A percentile compares a stretch with the other conserved stretches of the same genome.
Evolutionary conservation across 306 rosid species (phyloP).

Genomic region (Quercus dentata): DNA sequence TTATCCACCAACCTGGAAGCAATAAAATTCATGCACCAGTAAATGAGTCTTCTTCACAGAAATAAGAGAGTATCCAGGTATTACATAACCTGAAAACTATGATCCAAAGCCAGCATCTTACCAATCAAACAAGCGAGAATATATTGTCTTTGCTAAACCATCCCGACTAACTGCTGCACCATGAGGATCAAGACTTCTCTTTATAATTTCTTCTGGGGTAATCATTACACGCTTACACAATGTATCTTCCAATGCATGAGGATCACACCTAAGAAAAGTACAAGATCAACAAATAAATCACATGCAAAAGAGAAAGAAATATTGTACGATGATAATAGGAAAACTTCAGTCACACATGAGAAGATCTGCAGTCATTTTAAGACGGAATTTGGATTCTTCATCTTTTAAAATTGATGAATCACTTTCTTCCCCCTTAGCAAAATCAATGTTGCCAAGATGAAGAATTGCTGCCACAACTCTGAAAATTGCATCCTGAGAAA

Average conservation of each 20-base stretch:
- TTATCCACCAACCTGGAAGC: slow-evolving; percentile 81
- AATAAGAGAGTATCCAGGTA: slow-evolving; percentile 10
- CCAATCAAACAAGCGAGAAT: slow-evolving; percentile 89
- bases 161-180: slow-evolving; percentile 82
- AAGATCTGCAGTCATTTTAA: slow-evolving; percentile 80
- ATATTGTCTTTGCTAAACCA: slow-evolving; percentile 87
- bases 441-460: slow-evolving; percentile 83
- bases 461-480: slow-evolving; percentile 91
- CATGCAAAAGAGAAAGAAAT: slow-evolving; percentile 5
- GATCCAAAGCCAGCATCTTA: slow-evolving; percentile 23
- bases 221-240: slow-evolving; percentile 79
- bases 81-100: neutral
- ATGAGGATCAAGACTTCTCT: slow-evolving; percentile 75
- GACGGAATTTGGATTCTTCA: slow-evolving; percentile 73
- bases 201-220: slow-evolving; percentile 87
- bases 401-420: slow-evolving; percentile 76
- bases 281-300: slow-evolving; percentile 14
- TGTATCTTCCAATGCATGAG: slow-evolving; percentile 65
- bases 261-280: slow-evolving; percentile 64
- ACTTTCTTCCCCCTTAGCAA: slow-evolving; percentile 59
- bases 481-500: slow-evolving; percentile 78
- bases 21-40: slow-evolving; percentile 20
- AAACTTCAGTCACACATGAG: slow-evolving; percentile 59
- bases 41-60: slow-evolving; percentile 9
- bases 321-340: slow-evolving; percentile 23